A percentile compares a stretch with the other conserved stretches of the same genome.
These are phyloP conservation scores for Prunus mira DNA, from an alignment of 306 rosid species.

Conservation along the genomic window DNA sequence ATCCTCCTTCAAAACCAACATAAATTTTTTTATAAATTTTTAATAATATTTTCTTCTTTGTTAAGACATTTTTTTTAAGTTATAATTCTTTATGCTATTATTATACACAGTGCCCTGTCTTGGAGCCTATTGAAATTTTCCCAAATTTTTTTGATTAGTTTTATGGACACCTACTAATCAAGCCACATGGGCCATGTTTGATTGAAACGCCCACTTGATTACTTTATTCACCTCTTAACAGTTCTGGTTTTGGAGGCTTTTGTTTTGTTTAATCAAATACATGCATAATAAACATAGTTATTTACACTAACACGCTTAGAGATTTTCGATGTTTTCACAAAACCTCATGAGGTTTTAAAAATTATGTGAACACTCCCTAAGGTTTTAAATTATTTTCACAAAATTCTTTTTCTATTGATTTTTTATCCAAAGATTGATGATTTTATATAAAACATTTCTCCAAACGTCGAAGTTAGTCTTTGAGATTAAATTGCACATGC, in stretches of 20 bases:
- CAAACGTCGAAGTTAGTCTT: too few species aligned
- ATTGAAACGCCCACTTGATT: slow-evolving; percentile 24
- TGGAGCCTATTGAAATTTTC: slow-evolving; percentile 23
- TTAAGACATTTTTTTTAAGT: neutral
- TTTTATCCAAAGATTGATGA: too few species aligned
- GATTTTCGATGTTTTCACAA: too few species aligned
- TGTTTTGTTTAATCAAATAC: slow-evolving; percentile 10
- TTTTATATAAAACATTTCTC: too few species aligned
- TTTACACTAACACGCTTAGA: too few species aligned
- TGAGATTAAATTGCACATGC: too few species aligned
- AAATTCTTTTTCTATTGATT: too few species aligned
- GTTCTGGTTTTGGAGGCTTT: slow-evolving; percentile 22
- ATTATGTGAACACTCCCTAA: accelerated
- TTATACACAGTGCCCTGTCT: slow-evolving; percentile 19
- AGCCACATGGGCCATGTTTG: slow-evolving; percentile 48
- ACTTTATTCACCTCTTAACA: neutral
- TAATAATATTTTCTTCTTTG: neutral
- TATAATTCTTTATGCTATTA: slow-evolving; percentile 6
- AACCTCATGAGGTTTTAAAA: accelerated
- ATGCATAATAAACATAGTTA: neutral
- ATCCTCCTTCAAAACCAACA: neutral
- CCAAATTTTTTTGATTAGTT: slow-evolving; percentile 2
- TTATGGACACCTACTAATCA: slow-evolving; percentile 37
- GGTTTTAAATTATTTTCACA: too few species aligned
- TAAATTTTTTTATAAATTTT: neutral